A percentile compares a stretch with the other conserved stretches of the same genome.
phyloP scores from a whole-genome alignment of 208 protist species.

The Vickermania spadyakhi region DNA sequence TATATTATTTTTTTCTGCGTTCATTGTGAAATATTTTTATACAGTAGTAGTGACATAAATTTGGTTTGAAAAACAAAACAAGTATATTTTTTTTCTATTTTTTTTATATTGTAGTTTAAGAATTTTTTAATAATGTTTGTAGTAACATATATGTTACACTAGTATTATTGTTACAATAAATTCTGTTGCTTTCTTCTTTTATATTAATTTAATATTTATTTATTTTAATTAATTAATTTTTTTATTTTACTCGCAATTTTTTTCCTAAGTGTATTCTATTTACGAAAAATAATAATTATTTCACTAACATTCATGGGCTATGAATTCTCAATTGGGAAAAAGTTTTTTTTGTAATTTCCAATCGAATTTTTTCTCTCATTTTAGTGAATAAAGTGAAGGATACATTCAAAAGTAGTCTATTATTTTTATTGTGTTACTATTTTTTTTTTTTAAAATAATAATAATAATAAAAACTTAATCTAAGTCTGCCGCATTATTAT shows the following conservation, averaged over 20 bases:
- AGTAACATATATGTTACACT: neutral
- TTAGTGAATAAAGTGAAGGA: too few species aligned
- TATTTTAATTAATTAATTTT: slow-evolving; percentile 1
- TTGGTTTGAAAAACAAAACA: slow-evolving; percentile 10
- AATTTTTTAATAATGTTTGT: neutral
- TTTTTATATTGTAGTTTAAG: neutral
- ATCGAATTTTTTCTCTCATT: neutral
- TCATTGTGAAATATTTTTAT: neutral
- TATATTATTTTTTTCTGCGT: neutral
- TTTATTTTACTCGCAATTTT: neutral
- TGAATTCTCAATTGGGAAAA: neutral
- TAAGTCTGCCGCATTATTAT: neutral
- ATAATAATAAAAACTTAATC: slow-evolving; percentile 8
- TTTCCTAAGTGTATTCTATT: neutral
- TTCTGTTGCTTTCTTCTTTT: neutral
- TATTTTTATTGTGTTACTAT: slow-evolving; percentile 4
- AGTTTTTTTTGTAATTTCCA: neutral
- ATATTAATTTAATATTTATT: neutral
- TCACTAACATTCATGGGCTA: neutral
- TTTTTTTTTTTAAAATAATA: slow-evolving; percentile 1
- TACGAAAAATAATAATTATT: neutral
- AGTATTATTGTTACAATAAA: neutral
- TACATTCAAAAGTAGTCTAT: slow-evolving; percentile 7
- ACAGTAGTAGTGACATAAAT: neutral
- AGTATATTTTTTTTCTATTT: neutral